Evolutionary conservation across 2,329 filamentous ascomycete genomes (phyloP), one percentile per base, ranked within the genome.

Genomic region (Ophiocordyceps robertsii): DNA sequence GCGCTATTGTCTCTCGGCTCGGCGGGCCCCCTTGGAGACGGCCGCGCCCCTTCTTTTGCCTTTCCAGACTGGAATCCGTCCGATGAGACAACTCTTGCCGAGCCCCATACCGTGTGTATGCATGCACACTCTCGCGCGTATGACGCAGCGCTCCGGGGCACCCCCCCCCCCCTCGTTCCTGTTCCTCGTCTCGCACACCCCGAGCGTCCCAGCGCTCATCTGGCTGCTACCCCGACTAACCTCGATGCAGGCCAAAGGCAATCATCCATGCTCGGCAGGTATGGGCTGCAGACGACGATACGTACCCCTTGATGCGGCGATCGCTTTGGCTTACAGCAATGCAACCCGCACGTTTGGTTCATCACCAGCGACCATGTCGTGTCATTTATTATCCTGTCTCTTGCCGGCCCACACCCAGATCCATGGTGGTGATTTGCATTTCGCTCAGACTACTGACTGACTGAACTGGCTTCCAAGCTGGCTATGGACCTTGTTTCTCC

Each of bases 401-500:
- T 51, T 49, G 49, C 49, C 45, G 60, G 50, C 53, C 62, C 62
- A 63, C 61, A 52, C 51, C 46, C 40, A 61, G 56, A 59, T 62
- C 60, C 58, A 53, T 60, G 57, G 54, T 46, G 32, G 38, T 40
- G 43, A 40, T 32, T 41, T 41, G 38, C 35, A 56, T 59, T 57
- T 59, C 53, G 56, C 51, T 52, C 51, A 51, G 47, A 48, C 51
- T 53, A 46, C 53, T 55, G 56, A 40, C 44, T 46, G 47, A 46
- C 56, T 58, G 55, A 56, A 58, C 61, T 61, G 58, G 56, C 57
- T 59, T 40, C 56, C 50, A 53, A 54, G 49, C 58, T 56, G 53
- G 56, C 47, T 49, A 29, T 38, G 32, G 21, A 30, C 37, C 53
- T 52, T 50, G 54, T 54, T 57, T 55, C 55, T 55, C 52, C 52